Conservation (phyloP, 1,284 basidiomycete genomes). For the Neonothopanus nambi region DNA sequence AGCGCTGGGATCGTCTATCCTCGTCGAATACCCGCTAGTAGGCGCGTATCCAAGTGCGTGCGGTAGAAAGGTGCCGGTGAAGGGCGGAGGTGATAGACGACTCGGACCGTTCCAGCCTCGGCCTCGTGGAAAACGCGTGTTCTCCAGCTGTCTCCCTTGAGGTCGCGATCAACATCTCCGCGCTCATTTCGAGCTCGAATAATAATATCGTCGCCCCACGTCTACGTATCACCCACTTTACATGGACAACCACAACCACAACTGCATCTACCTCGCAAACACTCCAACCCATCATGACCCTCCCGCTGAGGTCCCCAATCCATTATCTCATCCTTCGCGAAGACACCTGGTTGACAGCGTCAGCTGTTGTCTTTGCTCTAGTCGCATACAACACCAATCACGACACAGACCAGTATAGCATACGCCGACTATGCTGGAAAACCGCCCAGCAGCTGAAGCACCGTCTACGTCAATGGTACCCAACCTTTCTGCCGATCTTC, state of each 20-base stretch:
- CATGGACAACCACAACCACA: slow-evolving; percentile 5
- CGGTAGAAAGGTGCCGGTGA: no score
- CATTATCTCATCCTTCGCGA: neutral
- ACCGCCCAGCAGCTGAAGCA: neutral
- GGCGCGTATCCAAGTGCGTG: no score
- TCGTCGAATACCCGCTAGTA: no score
- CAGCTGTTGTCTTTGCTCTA: slow-evolving; percentile 12
- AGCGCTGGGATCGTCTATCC: no score
- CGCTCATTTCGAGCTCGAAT: no score
- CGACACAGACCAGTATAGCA: neutral
- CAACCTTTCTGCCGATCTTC: neutral
- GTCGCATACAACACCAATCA: slow-evolving; percentile 2
- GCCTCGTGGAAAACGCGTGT: no score
- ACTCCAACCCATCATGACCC: neutral
- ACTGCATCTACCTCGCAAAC: neutral
- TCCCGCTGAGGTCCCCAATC: neutral
- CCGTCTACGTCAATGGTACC: neutral
- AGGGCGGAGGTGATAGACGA: no score
- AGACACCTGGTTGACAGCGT: neutral
- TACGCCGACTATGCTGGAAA: no score
- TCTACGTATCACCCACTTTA: neutral
- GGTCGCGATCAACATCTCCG: no score
- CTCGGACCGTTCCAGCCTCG: no score
- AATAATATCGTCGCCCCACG: neutral
- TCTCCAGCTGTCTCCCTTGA: no score